A percentile compares a stretch with the other conserved stretches of the same genome.
phyloP scores from a whole-genome alignment of 1,284 basidiomycete genomes.

The Neolentinus lepideus region DNA sequence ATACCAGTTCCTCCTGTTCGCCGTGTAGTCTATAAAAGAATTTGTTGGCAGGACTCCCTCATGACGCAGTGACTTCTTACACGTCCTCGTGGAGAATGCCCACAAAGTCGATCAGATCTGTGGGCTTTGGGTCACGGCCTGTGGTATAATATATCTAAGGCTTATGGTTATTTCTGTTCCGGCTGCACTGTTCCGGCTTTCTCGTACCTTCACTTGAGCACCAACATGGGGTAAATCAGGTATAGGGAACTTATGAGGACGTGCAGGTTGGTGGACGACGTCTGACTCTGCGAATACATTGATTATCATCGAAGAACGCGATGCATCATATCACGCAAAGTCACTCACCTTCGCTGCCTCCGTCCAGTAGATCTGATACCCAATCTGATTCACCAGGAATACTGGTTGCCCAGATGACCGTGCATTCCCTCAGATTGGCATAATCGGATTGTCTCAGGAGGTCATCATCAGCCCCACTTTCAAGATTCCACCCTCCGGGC shows the following conservation, averaged over 20 bases:
- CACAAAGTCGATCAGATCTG: slow-evolving; percentile 58
- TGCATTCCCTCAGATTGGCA: slow-evolving; percentile 49
- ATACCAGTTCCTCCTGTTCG: slow-evolving; percentile 23
- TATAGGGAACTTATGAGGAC: slow-evolving; percentile 59
- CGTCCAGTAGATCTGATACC: slow-evolving; percentile 26
- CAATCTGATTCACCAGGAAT: slow-evolving; percentile 59
- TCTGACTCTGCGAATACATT: slow-evolving; percentile 4
- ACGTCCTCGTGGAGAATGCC: slow-evolving; percentile 63
- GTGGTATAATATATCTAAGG: slow-evolving; percentile 48
- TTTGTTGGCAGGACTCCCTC: slow-evolving; percentile 4
- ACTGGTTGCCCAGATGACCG: slow-evolving; percentile 60
- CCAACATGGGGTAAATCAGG: slow-evolving; percentile 48
- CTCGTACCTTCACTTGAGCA: slow-evolving; percentile 59
- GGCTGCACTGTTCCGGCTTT: not conserved
- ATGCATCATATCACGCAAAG: slow-evolving; percentile 5
- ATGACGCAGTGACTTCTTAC: not conserved
- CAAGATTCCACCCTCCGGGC: slow-evolving; percentile 67
- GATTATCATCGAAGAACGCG: not conserved
- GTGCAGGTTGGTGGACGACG: slow-evolving; percentile 19
- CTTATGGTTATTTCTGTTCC: not conserved
- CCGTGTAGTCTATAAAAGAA: slow-evolving; percentile 22
- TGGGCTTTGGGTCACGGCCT: slow-evolving; percentile 41
- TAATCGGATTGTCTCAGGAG: slow-evolving; percentile 30
- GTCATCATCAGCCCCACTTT: slow-evolving; percentile 16
- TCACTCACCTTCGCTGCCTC: slow-evolving; percentile 23